Base-by-base conservation (phyloP, 2,329 filamentous ascomycete species). In the Golovinomyces cichoracearum region DNA sequence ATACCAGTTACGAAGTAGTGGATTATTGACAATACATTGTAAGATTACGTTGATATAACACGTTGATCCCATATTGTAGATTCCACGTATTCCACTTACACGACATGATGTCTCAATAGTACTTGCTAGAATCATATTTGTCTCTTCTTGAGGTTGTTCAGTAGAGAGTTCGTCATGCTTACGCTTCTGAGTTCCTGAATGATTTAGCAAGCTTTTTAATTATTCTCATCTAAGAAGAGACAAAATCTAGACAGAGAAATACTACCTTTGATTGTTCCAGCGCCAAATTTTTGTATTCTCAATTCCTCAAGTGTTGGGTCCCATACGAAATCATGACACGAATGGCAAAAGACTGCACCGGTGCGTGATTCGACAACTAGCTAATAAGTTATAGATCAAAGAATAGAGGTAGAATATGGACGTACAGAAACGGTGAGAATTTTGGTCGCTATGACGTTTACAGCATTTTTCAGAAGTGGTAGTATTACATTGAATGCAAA, bases 31-130 rank as follows among this genome's bases (percentile, higher is more conserved):
- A 56, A 98, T 77, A 50, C 81, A 85, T 63, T 95, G 90, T 15
- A 98, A 70, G 45, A 95, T 85, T 26, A 94, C 88, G 57, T 90
- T 93, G 71, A 95, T 88, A 64, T 94, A 98, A 66, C 88, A 98
- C 10, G 90, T 95, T 50, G 92, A 85, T n/a, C 88, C 90, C 62
- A 93, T 88, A 60, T 95, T 98, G 64, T 93, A 94, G 52, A 98
- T 80, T 27, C 88, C 88, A 31, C 90, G 77, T 35, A 94, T 74
- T 9, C 90, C 88, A 55, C 80, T 85, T 17, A 84, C 85, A 50
- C 83, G 77, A 60, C 88, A 94, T 12, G 84, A 81, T 5, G 83
- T 78, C 50, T 77, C 73, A 25, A 73, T 78, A 12, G 85, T 86
- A 60, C 94, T 92, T 51, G 70, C 70, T 37, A 76, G 72, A 53